A percentile compares a stretch with the other conserved stretches of the same genome.
phyloP scores from a whole-genome alignment of 345 rosid genomes.

The Euphorbia lathyris region DNA sequence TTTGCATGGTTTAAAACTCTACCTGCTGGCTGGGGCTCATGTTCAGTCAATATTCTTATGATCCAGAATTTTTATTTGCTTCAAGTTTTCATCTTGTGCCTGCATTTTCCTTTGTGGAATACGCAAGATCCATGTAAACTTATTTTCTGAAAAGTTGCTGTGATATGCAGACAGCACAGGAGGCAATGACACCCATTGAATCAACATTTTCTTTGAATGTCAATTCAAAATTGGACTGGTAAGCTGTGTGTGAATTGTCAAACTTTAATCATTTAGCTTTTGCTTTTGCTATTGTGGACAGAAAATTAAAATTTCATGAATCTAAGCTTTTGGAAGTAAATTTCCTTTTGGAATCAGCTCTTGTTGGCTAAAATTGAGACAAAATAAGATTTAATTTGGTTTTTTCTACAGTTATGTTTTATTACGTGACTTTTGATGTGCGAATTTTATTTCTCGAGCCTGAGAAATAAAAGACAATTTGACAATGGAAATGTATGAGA shows the following conservation, averaged over 20 bases:
- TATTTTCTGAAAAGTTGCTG: constrained; percentile 17
- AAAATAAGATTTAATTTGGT: not conserved
- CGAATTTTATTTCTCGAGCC: constrained; percentile 2
- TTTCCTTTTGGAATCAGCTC: not conserved
- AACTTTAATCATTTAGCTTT: constrained; percentile 5
- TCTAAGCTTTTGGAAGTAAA: not conserved
- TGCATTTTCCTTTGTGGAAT: constrained; percentile 10
- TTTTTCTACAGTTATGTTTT: not conserved
- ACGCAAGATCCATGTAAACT: not conserved
- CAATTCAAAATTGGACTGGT: constrained; percentile 31
- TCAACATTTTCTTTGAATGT: constrained; percentile 27
- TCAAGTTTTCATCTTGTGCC: not conserved
- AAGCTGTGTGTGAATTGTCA: constrained; percentile 12
- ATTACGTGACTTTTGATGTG: constrained; percentile 1
- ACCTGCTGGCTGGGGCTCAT: not conserved
- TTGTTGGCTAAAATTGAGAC: constrained; percentile 13
- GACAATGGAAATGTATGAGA: not conserved
- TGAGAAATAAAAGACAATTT: constrained; percentile 1
- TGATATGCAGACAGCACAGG: constrained; percentile 29
- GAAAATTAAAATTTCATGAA: not conserved
- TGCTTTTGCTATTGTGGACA: not conserved
- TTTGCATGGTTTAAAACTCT: not conserved
- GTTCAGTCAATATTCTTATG: not conserved
- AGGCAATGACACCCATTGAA: constrained; percentile 35
- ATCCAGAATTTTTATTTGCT: constrained; percentile 3